Evolutionary conservation across 1,284 basidiomycete species (phyloP).

Genomic region (Ceratobasidium sp.): DNA sequence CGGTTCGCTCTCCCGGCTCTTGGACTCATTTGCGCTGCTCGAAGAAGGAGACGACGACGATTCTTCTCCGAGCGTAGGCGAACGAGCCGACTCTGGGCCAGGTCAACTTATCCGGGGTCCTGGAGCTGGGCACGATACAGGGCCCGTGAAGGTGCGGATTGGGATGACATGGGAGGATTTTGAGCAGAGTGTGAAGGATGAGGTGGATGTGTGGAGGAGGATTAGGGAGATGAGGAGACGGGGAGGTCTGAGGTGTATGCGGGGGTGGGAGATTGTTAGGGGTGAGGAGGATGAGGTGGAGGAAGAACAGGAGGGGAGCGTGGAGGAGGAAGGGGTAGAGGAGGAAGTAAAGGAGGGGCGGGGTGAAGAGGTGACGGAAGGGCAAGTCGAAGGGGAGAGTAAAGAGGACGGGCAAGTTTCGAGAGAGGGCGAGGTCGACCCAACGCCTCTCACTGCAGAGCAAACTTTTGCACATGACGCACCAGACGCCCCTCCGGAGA

Average conservation of each 20-base stretch:
- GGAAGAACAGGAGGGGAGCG: conserved; percentile 59
- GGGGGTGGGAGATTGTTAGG: conserved; percentile 75
- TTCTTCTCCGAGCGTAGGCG: conserved; percentile 51
- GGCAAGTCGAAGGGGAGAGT: conserved; percentile 76
- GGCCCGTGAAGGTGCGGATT: conserved; percentile 5
- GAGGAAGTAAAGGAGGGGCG: conserved; percentile 64
- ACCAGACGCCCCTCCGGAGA: neutral
- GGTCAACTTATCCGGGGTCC: conserved; percentile 3
- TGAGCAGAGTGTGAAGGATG: conserved; percentile 13
- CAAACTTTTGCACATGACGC: neutral
- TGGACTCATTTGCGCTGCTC: conserved; percentile 57
- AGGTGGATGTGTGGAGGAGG: conserved; percentile 16
- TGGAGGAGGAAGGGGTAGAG: conserved; percentile 61
- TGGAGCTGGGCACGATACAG: neutral
- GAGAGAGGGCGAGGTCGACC: conserved; percentile 11
- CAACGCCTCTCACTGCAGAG: neutral
- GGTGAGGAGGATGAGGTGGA: conserved; percentile 81
- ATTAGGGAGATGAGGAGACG: conserved; percentile 35
- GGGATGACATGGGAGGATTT: conserved; percentile 37
- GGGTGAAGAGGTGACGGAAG: conserved; percentile 75
- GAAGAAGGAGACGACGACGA: conserved; percentile 42
- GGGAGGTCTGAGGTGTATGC: conserved; percentile 57
- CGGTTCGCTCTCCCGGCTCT: conserved; percentile 48
- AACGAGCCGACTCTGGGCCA: no score
- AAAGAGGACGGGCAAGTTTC: conserved; percentile 52